These are phyloP conservation scores for Penicillium odoratum DNA, from an alignment of 495 filamentous ascomycete genomes.

Conservation along the genomic window DNA sequence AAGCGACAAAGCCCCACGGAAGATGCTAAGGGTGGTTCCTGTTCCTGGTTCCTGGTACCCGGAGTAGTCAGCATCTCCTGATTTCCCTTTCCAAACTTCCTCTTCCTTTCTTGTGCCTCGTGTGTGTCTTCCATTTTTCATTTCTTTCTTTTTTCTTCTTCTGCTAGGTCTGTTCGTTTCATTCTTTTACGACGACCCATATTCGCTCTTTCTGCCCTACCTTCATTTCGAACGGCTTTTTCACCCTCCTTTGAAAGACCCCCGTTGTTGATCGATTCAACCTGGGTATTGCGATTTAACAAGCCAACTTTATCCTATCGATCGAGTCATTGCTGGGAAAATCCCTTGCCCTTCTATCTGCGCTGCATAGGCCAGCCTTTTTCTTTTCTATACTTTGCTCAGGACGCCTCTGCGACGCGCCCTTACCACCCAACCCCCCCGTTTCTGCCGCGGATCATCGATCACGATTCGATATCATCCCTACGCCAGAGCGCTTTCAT, in stretches of 20 bases:
- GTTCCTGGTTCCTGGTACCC: slow-evolving; percentile 6
- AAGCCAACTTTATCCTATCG: slow-evolving; percentile 1
- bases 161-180: slow-evolving; percentile 40
- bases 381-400: slow-evolving; percentile 27
- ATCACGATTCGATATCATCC: slow-evolving; percentile 17
- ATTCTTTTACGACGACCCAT: slow-evolving; percentile 44
- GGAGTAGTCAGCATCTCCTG: slow-evolving; percentile 35
- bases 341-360: slow-evolving; percentile 22
- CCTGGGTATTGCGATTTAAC: slow-evolving; percentile 25
- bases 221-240: slow-evolving; percentile 34
- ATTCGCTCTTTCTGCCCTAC: slow-evolving; percentile 26
- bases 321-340: slow-evolving; percentile 9
- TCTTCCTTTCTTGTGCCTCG: slow-evolving; percentile 30
- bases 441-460: slow-evolving; percentile 32
- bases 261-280: slow-evolving; percentile 36
- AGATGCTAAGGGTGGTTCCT: neutral
- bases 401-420: slow-evolving; percentile 48
- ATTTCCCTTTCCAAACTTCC: slow-evolving; percentile 26
- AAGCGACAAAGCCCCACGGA: slow-evolving; percentile 8
- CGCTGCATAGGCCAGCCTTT: slow-evolving; percentile 49
- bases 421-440: slow-evolving; percentile 30
- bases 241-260: slow-evolving; percentile 8
- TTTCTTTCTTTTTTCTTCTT: slow-evolving; percentile 18
- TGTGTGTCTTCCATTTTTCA: slow-evolving; percentile 26
- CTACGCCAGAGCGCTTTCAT: slow-evolving; percentile 32